A percentile compares a stretch with the other conserved stretches of the same genome.
phyloP scores from a whole-genome alignment of 371 early-diverging fungal species.

The Mucor mucedo region DNA sequence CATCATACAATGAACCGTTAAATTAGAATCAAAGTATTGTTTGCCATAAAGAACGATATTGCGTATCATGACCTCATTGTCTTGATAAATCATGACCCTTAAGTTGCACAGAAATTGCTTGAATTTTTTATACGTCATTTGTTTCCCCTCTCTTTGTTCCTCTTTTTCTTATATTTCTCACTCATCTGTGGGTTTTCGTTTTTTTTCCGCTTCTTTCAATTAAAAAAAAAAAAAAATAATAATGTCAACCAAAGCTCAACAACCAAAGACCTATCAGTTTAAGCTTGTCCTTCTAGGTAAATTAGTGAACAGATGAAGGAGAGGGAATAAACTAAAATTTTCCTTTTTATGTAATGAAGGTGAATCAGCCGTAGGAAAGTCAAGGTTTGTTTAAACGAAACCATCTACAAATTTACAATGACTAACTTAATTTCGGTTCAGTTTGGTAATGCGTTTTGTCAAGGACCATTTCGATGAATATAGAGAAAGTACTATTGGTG shows the following conservation, averaged over 20 bases:
- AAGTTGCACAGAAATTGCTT: neutral
- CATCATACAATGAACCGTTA: slow-evolving; percentile 32
- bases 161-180: neutral
- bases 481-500: slow-evolving; percentile 98
- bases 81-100: neutral
- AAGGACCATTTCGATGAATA: slow-evolving; percentile 98
- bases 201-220: neutral
- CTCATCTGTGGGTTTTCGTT: neutral
- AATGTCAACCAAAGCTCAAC: slow-evolving; percentile 5
- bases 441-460: slow-evolving; percentile 94
- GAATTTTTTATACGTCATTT: slow-evolving; percentile 1
- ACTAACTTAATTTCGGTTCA: slow-evolving; percentile 28
- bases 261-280: slow-evolving; percentile 69
- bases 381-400: slow-evolving; percentile 59
- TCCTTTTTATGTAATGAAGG: slow-evolving; percentile 48
- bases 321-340: neutral
- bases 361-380: slow-evolving; percentile 90
- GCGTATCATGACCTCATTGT: neutral
- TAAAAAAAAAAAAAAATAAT: neutral
- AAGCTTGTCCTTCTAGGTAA: slow-evolving; percentile 83
- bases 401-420: neutral
- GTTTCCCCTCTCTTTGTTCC: neutral
- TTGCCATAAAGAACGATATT: neutral
- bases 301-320: slow-evolving; percentile 18
- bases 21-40: neutral